These are phyloP conservation scores for Suillus spraguei DNA, from an alignment of 768 basidiomycete species.

Conservation along the genomic window DNA sequence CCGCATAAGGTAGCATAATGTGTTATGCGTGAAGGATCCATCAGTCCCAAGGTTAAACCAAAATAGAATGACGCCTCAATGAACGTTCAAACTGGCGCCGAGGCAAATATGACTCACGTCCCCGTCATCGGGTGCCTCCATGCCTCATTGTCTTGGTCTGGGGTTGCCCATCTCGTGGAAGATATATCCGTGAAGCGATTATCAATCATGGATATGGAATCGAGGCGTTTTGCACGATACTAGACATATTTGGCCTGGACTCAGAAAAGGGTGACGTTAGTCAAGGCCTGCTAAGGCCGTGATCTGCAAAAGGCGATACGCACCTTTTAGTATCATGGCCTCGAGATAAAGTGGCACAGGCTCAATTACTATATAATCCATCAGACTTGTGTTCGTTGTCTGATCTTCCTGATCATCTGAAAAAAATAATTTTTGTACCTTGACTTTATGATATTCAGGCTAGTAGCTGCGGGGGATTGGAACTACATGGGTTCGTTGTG, in stretches of 20 bases:
- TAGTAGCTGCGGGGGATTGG: conserved; percentile 13
- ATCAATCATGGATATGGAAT: conserved; percentile 71
- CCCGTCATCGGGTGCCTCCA: conserved; percentile 71
- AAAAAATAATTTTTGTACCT: conserved; percentile 35
- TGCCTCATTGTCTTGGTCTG: conserved; percentile 79
- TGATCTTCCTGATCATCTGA: conserved; percentile 45
- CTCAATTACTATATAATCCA: neutral
- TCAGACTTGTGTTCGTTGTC: conserved; percentile 20
- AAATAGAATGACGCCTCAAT: conserved; percentile 23
- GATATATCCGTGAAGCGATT: conserved; percentile 79
- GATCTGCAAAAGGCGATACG: neutral
- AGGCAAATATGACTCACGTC: conserved; percentile 48
- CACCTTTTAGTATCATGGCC: neutral
- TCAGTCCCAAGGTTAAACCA: conserved; percentile 30
- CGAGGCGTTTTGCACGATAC: conserved; percentile 73
- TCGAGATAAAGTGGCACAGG: neutral
- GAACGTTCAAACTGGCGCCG: conserved; percentile 17
- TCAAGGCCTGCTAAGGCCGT: conserved; percentile 10
- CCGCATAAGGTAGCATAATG: conserved; percentile 29
- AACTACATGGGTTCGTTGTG: too few species aligned
- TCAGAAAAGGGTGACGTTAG: conserved; percentile 17
- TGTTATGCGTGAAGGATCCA: conserved; percentile 30
- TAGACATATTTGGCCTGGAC: conserved; percentile 57
- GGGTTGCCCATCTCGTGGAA: conserved; percentile 65
- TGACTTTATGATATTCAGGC: conserved; percentile 14